Base-by-base conservation (phyloP, 345 rosid genomes). In the Orychophragmus violaceus region DNA sequence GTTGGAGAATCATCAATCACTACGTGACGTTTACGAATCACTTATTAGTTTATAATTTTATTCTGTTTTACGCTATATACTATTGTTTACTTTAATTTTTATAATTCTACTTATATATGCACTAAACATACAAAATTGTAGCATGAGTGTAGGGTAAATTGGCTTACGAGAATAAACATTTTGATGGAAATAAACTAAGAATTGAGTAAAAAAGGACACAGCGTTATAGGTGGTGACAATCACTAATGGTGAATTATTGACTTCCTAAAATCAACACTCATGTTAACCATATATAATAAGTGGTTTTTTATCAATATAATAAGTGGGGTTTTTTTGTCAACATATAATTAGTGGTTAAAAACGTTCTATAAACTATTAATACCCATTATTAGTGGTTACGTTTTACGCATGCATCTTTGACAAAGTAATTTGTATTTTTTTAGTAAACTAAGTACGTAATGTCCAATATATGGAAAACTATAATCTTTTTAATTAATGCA, bases 1-100 rank as follows among this genome's bases (percentile, higher is more conserved):
- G 62, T 25, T 63, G 59, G 28, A 29, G 68, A 61, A 61, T 63
- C 69, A 55, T 33, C n/a, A n/a, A n/a, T 62, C 69, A 25, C 70
- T 42, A 32, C 39, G 57, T 71, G 69, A 30, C 69, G 63, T 63
- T 33, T 24, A 35, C 64, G 1, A 32, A 55, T 71, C 70, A 33
- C 61, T 3, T 32, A 17, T 5, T 41, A 46, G 6, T 14, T 62
- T 37, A n/a, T 10, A 23, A 8, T 14, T 39, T 39, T 14, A 39
- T 41, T 41, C 46, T 16, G 9, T 41, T 41, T n/a, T 16, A 41
- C 46, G 46, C 46, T 41, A 7, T 2, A 5, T 16, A 8, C 46
- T 16, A 16, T 19, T 6, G 46, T 41, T 41, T 41, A 41, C 46
- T 14, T 41, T 14, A 19, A 14, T 2, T 14, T 41, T 16, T 6